Conservation (phyloP, 2,329 filamentous ascomycete genomes). For the Dryadomyces quercus-mongolicae region DNA sequence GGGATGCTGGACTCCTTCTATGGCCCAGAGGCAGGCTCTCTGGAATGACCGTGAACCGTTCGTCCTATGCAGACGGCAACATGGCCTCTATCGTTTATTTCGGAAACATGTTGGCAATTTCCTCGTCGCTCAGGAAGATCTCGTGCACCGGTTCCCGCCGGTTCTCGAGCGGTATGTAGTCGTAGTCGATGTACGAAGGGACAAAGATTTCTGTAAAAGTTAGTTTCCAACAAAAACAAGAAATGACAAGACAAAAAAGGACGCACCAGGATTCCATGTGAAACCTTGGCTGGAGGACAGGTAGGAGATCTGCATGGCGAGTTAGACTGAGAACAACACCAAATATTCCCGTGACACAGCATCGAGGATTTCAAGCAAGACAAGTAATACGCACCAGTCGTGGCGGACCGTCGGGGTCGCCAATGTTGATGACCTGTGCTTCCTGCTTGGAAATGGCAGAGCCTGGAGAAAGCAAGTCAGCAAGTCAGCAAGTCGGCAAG, state of each 20-base stretch:
- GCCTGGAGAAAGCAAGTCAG: constrained; percentile 32
- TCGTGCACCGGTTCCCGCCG: constrained; percentile 68
- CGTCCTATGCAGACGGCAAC: neutral
- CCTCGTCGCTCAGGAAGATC: constrained; percentile 66
- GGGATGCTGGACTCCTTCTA: no score
- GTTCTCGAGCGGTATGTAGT: constrained; percentile 63
- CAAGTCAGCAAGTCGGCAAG: neutral
- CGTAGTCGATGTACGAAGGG: constrained; percentile 63
- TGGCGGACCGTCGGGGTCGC: constrained; percentile 59
- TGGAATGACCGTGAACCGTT: no score
- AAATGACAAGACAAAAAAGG: neutral
- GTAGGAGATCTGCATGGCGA: constrained; percentile 54
- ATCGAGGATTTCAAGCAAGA: neutral
- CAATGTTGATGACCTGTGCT: constrained; percentile 71
- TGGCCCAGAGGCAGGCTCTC: no score
- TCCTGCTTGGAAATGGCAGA: constrained; percentile 61
- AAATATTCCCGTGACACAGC: neutral
- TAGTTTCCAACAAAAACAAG: neutral
- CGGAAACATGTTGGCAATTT: constrained; percentile 56
- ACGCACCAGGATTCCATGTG: constrained; percentile 67
- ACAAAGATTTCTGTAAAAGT: constrained; percentile 58
- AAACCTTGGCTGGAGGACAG: constrained; percentile 71
- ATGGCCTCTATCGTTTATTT: constrained; percentile 25
- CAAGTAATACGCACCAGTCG: constrained; percentile 47
- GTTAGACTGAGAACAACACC: neutral